Conservation (phyloP, 2,329 filamentous ascomycete species). For the Emmonsiellopsis sp. region DNA sequence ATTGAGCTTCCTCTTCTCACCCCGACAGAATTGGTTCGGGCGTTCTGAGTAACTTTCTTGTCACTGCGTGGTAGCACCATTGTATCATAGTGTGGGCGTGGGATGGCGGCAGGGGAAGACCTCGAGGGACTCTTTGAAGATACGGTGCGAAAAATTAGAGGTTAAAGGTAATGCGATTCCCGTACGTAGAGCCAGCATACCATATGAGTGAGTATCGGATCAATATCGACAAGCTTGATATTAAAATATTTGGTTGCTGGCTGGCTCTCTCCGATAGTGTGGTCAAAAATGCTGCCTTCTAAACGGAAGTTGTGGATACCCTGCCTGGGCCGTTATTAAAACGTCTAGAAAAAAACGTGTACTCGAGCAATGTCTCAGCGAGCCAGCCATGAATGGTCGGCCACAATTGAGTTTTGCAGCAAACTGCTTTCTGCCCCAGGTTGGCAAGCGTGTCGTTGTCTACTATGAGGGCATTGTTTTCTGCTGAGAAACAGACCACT, state of each 20-base stretch:
- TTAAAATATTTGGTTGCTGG: conserved; percentile 1
- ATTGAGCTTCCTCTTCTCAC: too few species aligned
- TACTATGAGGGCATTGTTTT: neutral
- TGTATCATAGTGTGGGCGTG: neutral
- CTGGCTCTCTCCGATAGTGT: neutral
- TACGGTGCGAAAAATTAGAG: too few species aligned
- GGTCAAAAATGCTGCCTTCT: neutral
- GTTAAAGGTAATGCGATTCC: neutral
- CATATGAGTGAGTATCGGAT: neutral
- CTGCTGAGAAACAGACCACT: neutral
- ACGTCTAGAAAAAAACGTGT: neutral
- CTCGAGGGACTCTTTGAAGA: neutral
- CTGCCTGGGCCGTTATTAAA: neutral
- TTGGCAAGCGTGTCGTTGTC: too few species aligned
- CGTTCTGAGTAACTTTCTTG: neutral
- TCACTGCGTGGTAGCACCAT: neutral
- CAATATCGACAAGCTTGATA: neutral
- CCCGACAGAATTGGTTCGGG: too few species aligned
- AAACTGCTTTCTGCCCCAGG: too few species aligned
- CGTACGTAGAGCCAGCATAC: neutral
- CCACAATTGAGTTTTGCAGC: too few species aligned
- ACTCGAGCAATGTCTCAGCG: neutral
- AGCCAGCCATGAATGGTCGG: neutral
- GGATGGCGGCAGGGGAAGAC: neutral
- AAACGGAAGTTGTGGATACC: neutral